Conservation (phyloP, 1,284 basidiomycete genomes). For the Trichosporon sp. region DNA sequence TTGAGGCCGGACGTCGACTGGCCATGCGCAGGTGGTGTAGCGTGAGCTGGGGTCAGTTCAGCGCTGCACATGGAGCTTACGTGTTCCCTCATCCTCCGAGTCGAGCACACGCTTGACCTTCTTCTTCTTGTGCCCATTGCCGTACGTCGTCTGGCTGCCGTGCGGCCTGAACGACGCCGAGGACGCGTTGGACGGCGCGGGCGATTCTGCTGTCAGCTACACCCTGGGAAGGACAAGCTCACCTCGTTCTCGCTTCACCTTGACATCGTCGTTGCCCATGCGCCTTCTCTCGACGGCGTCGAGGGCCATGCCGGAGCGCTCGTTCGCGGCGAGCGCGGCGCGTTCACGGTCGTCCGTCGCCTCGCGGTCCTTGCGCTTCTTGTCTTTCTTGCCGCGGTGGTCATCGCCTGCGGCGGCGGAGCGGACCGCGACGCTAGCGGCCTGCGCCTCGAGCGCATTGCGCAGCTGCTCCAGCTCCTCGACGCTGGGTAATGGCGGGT, state of each 20-base stretch:
- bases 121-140: constrained; percentile 67
- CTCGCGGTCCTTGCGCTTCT: constrained; percentile 60
- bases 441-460: constrained; percentile 58
- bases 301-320: constrained; percentile 28
- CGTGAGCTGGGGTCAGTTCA: constrained; percentile 39
- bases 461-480: constrained; percentile 67
- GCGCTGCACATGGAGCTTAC: constrained; percentile 48
- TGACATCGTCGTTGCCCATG: constrained; percentile 25
- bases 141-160: constrained; percentile 30
- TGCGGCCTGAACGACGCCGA: constrained; percentile 30
- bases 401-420: constrained; percentile 64
- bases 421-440: constrained; percentile 57
- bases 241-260: constrained; percentile 40
- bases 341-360: constrained; percentile 58
- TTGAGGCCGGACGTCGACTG: constrained; percentile 40
- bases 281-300: constrained; percentile 32
- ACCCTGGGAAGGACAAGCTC: constrained; percentile 9
- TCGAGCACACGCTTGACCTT: constrained; percentile 68
- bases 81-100: constrained; percentile 67
- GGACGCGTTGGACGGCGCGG: constrained; percentile 43
- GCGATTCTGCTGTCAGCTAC: constrained; percentile 31
- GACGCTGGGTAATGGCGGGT: constrained; percentile 58
- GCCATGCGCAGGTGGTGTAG: constrained; percentile 41
- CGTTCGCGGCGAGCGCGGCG: constrained; percentile 43
- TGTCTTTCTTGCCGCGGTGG: constrained; percentile 63